Base-by-base conservation (phyloP, 1,284 basidiomycete species). In the Caloboletus inedulis region DNA sequence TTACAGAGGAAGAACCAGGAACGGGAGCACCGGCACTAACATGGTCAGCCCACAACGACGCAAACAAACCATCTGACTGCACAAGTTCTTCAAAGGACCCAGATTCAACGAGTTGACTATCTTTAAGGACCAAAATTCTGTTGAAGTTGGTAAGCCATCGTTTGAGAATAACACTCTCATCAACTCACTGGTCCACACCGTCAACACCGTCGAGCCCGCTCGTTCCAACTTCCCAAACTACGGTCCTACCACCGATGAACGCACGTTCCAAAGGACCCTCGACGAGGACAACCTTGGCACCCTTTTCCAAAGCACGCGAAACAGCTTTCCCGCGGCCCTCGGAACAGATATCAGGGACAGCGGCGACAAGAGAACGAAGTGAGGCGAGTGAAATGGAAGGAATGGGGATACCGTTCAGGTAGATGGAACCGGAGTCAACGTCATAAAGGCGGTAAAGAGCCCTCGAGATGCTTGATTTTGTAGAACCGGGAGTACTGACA, bases 391-490 rank as follows among this genome's bases (percentile, higher is more conserved):
- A 94, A 13, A 96, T 80, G 58, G 92, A 85, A 33, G 87, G 80
- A 52, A 97, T 88, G 62, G 96, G 90, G 63, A 88, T 80, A 2
- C 89, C 91, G 62, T 96, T 91, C 56, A 95, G 85, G 46, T 82
- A 69, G 59, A 91, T 89, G 30, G 84, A 76, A 57, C 86, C 77
- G 31, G 89, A 89, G 50, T 79, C 77, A 19, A 93, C 77, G 63
- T 96, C 94, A 69, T 96, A 95, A 74, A 97, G 94, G 42, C 93
- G 81, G 69, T 91, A 96, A 14, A 97, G 76, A 43, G 94, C 77
- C 16, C 91, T 85, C 50, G 93, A 72, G 49, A 94, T 81, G 0
- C 92, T 92, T 8, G 86, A 89, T 68, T 93, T 94, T 36, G 90
- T 87, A 13, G 87, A 76, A 5, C 89, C 89, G 16, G 87, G 87